Conservation (phyloP, 1,284 basidiomycete species). For the Cutaneotrichosporon cyanovorans region DNA sequence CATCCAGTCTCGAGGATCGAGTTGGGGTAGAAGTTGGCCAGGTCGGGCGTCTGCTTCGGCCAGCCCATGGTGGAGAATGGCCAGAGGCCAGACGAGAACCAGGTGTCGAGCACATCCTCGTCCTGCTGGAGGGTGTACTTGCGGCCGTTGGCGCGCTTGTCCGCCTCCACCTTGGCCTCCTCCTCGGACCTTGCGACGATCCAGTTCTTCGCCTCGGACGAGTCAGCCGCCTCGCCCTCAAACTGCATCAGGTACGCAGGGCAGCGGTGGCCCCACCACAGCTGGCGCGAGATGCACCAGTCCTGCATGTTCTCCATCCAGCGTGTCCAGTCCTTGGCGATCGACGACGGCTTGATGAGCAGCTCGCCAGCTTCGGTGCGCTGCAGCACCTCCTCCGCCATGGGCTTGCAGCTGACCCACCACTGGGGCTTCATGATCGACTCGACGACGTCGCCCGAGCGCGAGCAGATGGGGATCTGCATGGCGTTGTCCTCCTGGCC, state of each 20-base stretch:
- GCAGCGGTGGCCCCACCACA: constrained; percentile 98
- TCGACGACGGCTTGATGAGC: constrained; percentile 70
- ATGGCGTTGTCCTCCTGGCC: constrained; percentile 94
- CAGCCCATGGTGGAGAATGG: constrained; percentile 97
- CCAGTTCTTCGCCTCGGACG: constrained; percentile 61
- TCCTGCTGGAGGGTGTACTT: constrained; percentile 83
- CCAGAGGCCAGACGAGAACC: constrained; percentile 98
- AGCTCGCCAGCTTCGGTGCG: constrained; percentile 81
- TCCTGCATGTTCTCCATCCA: constrained; percentile 97
- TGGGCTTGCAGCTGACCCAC: constrained; percentile 93
- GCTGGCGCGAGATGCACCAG: constrained; percentile 97
- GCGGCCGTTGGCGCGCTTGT: constrained; percentile 61
- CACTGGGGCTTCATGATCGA: constrained; percentile 96
- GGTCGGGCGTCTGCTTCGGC: constrained; percentile 69
- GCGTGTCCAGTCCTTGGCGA: constrained; percentile 90
- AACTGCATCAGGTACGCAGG: constrained; percentile 91
- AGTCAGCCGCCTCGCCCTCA: constrained; percentile 56
- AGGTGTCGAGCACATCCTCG: constrained; percentile 96
- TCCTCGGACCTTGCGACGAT: constrained; percentile 77
- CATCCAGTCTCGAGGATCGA: constrained; percentile 93
- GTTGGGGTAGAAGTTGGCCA: constrained; percentile 78
- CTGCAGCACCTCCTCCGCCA: constrained; percentile 85
- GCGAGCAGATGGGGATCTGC: constrained; percentile 84
- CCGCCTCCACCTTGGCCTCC: constrained; percentile 73
- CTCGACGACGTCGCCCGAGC: constrained; percentile 95